Evolutionary conservation across 1,284 basidiomycete genomes (phyloP).

Genomic region (Tremellales sp.): DNA sequence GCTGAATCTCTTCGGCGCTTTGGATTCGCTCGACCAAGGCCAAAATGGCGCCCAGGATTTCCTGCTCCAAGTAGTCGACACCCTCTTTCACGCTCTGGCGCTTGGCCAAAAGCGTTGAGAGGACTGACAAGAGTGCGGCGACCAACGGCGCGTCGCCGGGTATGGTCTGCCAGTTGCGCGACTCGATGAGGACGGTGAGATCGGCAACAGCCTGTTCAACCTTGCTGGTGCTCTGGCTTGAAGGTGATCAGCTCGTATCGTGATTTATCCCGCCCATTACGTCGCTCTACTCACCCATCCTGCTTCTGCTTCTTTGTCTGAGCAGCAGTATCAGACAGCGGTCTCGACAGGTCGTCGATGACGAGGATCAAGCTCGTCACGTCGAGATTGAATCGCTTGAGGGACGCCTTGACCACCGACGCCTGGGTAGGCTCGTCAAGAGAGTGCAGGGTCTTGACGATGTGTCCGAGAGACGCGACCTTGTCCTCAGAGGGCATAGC

Average conservation of each 20-base stretch:
- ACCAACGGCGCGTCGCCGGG: slow-evolving; percentile 69
- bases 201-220: slow-evolving; percentile 50
- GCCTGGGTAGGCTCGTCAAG: slow-evolving; percentile 21
- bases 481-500: slow-evolving; percentile 22
- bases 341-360: slow-evolving; percentile 24
- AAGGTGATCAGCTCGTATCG: not conserved
- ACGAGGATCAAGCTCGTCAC: slow-evolving; percentile 19
- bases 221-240: slow-evolving; percentile 8
- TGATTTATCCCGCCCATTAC: not conserved
- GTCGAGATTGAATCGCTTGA: slow-evolving; percentile 26
- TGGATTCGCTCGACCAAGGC: slow-evolving; percentile 62
- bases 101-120: slow-evolving; percentile 63
- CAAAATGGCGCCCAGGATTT: slow-evolving; percentile 76
- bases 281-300: slow-evolving; percentile 17
- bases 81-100: slow-evolving; percentile 52
- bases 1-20: slow-evolving; percentile 36
- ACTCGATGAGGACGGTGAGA: slow-evolving; percentile 66
- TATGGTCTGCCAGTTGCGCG: slow-evolving; percentile 61
- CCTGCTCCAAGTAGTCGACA: slow-evolving; percentile 75
- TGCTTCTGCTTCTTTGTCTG: slow-evolving; percentile 32
- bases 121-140: slow-evolving; percentile 66
- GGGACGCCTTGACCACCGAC: slow-evolving; percentile 20
- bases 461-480: slow-evolving; percentile 24
- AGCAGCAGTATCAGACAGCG: slow-evolving; percentile 25
- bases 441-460: slow-evolving; percentile 30